Percentiles rank a stretch among this genome's conserved stretches.
Conservation (phyloP, 1,284 basidiomycete genomes). For the Apiotrichum gracile region DNA sequence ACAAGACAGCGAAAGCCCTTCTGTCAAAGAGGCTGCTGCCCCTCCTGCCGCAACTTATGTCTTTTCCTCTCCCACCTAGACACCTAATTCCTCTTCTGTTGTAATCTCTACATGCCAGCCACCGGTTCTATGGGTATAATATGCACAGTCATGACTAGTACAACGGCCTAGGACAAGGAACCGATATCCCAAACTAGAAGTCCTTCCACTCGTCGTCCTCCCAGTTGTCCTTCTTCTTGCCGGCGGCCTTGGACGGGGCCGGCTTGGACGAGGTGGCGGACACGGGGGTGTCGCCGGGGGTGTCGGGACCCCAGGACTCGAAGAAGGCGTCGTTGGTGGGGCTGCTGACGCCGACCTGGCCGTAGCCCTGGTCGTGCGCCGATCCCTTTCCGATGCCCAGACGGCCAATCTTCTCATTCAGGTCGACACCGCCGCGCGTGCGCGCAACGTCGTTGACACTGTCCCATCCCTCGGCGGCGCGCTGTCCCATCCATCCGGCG, state of each 20-base stretch:
- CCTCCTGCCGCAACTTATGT: no score
- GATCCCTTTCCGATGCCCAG: conserved; percentile 26
- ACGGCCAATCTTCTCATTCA: conserved; percentile 42
- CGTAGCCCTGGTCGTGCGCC: conserved; percentile 10
- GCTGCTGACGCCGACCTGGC: conserved; percentile 7
- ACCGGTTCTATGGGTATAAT: conserved; percentile 2
- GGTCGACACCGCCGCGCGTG: conserved; percentile 39
- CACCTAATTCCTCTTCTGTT: background rate
- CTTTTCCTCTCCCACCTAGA: no score
- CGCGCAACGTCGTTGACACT: conserved; percentile 42
- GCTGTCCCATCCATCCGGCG: conserved; percentile 29
- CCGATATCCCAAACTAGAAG: conserved; percentile 18
- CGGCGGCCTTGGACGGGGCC: conserved; percentile 2
- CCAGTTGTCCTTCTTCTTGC: conserved; percentile 28
- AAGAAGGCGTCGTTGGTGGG: conserved; percentile 35
- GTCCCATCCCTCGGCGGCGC: conserved; percentile 42
- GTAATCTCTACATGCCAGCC: conserved; percentile 1
- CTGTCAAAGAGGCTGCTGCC: no score
- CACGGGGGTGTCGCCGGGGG: background rate
- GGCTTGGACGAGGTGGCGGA: background rate
- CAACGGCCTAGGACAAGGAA: background rate
- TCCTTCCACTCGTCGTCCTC: conserved; percentile 44
- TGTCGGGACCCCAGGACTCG: conserved; percentile 22
- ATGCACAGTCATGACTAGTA: background rate
- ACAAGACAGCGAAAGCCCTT: no score